Base-by-base conservation (phyloP, 805 yeast genomes). In the Pichia californica region DNA sequence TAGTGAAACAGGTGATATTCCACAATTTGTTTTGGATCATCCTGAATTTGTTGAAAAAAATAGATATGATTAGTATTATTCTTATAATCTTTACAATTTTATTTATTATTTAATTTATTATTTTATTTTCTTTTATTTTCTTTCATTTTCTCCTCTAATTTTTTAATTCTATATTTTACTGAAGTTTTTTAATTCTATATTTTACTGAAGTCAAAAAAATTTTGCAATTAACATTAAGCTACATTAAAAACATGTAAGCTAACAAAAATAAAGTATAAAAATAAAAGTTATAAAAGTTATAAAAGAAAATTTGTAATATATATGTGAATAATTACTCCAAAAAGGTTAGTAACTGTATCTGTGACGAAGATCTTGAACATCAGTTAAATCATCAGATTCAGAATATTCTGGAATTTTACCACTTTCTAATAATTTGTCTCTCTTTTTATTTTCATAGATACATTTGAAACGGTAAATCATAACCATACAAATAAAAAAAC, bases 401-500 rank as follows among this genome's bases (percentile, higher is more conserved):
- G 52, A 54, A 41, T 48, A 50, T 13, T 51, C 56, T 9, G 51
- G 50, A 15, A 56, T 32, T 26, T 35, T 10, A 5, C 49, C 54
- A n/a, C n/a, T n/a, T 9, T 34, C 39, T 7, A 31, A 21, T 20
- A 52, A 28, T 43, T 47, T 39, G 39, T 54, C 57, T 38, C 57
- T 51, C 33, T 46, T 51, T 44, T 48, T 50, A 50, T 61, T 60
- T 36, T 56, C 62, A 16, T 30, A 21, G 14, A 54, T 44, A 40
- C 55, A 51, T 36, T 51, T 54, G 48, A 46, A 55, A 38, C 64
- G 53, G 47, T 58, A 59, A 13, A 43, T 49, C 8, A 53, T 19
- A 19, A 49, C 45, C 67, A 38, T 19, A 10, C 38, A 14, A n/a
- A 40, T 39, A 33, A 48, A 44, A 7, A 44, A 15, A 3, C 32